Percentiles rank a stretch among this genome's conserved stretches.
phyloP scores from a whole-genome alignment of 2,329 filamentous ascomycete species.

The Cadophora malorum region DNA sequence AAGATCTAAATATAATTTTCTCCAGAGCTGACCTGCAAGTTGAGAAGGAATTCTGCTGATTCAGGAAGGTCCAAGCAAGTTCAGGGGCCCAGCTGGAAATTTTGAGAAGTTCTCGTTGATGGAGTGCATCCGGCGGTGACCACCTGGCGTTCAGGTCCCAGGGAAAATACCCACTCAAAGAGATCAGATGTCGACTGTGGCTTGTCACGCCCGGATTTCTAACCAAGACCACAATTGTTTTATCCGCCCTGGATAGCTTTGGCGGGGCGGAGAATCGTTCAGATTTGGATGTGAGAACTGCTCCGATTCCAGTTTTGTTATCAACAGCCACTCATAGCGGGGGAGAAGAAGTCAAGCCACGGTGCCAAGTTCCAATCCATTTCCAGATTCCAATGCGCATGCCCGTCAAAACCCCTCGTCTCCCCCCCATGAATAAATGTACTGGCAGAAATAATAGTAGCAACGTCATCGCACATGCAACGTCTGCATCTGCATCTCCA shows the following conservation, averaged over 20 bases:
- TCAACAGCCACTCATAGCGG: conserved; percentile 19
- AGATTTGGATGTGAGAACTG: background rate
- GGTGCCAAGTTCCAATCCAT: background rate
- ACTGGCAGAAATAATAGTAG: background rate
- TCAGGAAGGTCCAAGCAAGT: conserved; percentile 8
- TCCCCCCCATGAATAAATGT: conserved; percentile 15
- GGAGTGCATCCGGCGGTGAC: conserved; percentile 6
- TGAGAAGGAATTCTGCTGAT: background rate
- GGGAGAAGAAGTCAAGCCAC: conserved; percentile 4
- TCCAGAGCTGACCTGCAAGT: background rate
- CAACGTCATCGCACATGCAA: conserved; percentile 28
- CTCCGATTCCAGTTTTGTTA: conserved; percentile 1
- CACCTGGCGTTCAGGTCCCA: conserved; percentile 7
- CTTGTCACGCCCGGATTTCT: conserved; percentile 6
- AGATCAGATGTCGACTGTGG: conserved; percentile 25
- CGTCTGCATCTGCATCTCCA: background rate
- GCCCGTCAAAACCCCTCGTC: conserved; percentile 11
- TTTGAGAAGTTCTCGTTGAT: background rate
- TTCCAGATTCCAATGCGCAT: conserved; percentile 9
- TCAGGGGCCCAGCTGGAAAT: background rate
- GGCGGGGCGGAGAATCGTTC: background rate
- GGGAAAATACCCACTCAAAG: conserved; percentile 2
- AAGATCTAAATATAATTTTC: conserved; percentile 5
- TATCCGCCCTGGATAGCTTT: background rate
- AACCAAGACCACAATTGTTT: background rate